phyloP scores from a whole-genome alignment of 208 protist genomes.

The Naegleria gruberi region DNA sequence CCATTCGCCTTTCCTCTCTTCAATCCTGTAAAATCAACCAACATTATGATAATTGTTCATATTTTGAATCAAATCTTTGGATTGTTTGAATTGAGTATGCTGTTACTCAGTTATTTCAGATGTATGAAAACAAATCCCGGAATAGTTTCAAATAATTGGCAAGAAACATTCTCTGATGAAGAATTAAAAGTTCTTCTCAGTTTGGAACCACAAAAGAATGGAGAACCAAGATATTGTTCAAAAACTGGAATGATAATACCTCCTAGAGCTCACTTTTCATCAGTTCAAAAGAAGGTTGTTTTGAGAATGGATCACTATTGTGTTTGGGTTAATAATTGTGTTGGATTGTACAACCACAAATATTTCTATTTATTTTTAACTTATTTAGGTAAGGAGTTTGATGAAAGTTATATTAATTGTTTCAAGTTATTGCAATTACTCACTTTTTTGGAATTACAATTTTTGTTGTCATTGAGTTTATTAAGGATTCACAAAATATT shows the following conservation, averaged over 20 bases:
- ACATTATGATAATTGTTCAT: neutral
- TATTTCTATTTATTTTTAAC: conserved; percentile 16
- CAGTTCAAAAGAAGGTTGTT: neutral
- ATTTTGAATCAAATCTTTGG: conserved; percentile 1
- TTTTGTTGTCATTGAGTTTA: neutral
- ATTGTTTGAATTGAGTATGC: neutral
- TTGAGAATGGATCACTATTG: conserved; percentile 23
- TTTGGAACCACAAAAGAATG: neutral
- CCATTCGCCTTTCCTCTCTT: neutral
- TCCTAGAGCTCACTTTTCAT: conserved; percentile 4
- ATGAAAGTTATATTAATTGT: neutral
- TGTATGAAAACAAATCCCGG: conserved; percentile 5
- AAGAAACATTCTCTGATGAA: neutral
- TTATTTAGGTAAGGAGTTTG: neutral
- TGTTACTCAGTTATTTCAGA: neutral
- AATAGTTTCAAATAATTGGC: neutral
- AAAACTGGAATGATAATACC: neutral
- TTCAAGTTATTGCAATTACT: neutral
- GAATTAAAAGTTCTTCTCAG: neutral
- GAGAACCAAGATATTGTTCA: conserved; percentile 11
- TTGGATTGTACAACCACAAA: conserved; percentile 1
- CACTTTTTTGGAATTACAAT: neutral
- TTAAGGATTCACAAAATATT: neutral
- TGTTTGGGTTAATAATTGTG: conserved; percentile 19
- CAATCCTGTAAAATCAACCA: neutral